Percentiles rank a stretch among this genome's conserved stretches.
phyloP scores from a whole-genome alignment of 805 yeast genomes.

The Kuraishia capsulata region DNA sequence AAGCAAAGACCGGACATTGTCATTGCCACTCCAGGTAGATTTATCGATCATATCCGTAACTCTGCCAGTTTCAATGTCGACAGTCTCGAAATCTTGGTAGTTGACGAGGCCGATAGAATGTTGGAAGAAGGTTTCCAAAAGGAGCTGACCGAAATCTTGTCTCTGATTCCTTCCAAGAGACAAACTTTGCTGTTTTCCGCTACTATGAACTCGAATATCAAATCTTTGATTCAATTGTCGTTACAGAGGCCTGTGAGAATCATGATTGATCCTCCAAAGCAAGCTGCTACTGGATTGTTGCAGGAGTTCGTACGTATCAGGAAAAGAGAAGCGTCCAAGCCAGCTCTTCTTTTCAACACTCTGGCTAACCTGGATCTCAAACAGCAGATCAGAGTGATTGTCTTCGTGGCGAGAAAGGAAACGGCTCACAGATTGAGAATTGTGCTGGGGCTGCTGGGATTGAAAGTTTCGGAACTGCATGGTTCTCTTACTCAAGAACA shows the following conservation, averaged over 20 bases:
- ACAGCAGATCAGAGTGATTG: constrained; percentile 67
- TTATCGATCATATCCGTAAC: constrained; percentile 93
- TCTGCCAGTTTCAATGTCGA: constrained; percentile 91
- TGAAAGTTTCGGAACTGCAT: constrained; percentile 72
- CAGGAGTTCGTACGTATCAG: constrained; percentile 95
- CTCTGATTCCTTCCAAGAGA: constrained; percentile 80
- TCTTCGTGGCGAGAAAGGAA: constrained; percentile 88
- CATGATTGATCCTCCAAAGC: constrained; percentile 94
- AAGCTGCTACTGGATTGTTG: constrained; percentile 80
- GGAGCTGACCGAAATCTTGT: constrained; percentile 84
- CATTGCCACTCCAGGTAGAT: constrained; percentile 97
- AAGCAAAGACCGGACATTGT: constrained; percentile 92
- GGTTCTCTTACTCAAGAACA: constrained; percentile 88
- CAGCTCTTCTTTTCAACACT: constrained; percentile 71
- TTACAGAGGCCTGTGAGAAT: constrained; percentile 86
- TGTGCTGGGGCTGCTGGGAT: constrained; percentile 61
- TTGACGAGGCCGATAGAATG: constrained; percentile 99
- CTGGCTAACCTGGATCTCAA: constrained; percentile 57
- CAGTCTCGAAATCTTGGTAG: constrained; percentile 80
- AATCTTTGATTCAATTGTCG: constrained; percentile 79
- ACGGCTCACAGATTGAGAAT: constrained; percentile 82
- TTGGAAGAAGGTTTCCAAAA: constrained; percentile 97
- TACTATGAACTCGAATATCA: constrained; percentile 92
- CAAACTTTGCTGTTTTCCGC: constrained; percentile 95
- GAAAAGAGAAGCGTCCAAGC: constrained; percentile 75